A percentile compares a stretch with the other conserved stretches of the same genome.
Evolutionary conservation across 2,329 filamentous ascomycete genomes (phyloP).

Genomic region (Neurospora sp.): DNA sequence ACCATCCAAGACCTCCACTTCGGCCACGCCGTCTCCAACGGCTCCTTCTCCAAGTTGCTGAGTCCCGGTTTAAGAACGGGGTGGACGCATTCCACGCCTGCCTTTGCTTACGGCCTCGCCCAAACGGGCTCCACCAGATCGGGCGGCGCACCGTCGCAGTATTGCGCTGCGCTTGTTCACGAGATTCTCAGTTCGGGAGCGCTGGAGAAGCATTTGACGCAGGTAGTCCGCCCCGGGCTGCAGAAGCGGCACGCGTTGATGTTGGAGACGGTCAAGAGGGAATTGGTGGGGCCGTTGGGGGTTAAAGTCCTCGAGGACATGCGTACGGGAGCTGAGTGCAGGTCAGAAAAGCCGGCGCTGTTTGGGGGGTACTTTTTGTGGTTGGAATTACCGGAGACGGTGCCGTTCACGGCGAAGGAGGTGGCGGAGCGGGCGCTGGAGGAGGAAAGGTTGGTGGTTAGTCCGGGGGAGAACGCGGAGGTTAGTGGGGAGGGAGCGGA

Average conservation of each 20-base stretch:
- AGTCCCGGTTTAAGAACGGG: slow-evolving; percentile 76
- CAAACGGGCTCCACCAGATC: slow-evolving; percentile 44
- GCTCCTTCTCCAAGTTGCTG: slow-evolving; percentile 80
- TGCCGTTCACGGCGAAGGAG: slow-evolving; percentile 38
- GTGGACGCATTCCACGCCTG: slow-evolving; percentile 69
- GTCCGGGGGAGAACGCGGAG: slow-evolving; percentile 60
- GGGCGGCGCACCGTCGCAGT: slow-evolving; percentile 45
- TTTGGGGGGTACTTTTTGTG: slow-evolving; percentile 84
- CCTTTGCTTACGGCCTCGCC: slow-evolving; percentile 40
- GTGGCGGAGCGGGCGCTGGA: slow-evolving; percentile 48
- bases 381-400: slow-evolving; percentile 49
- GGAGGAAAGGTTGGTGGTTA: slow-evolving; percentile 59
- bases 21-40: slow-evolving; percentile 77
- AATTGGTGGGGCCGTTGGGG: slow-evolving; percentile 42
- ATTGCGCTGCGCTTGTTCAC: slow-evolving; percentile 42
- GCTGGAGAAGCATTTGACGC: slow-evolving; percentile 34
- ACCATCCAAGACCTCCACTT: slow-evolving; percentile 44
- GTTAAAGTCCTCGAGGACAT: slow-evolving; percentile 27
- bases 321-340: slow-evolving; percentile 12
- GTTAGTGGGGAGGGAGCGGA: slow-evolving; percentile 43
- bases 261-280: slow-evolving; percentile 21
- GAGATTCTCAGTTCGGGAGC: slow-evolving; percentile 36
- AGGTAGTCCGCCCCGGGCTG: slow-evolving; percentile 34
- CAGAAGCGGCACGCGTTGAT: slow-evolving; percentile 39
- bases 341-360: slow-evolving; percentile 32